Percentiles rank a stretch among this genome's conserved stretches.
Evolutionary conservation across 805 yeast genomes (phyloP).

Genomic region (Wickerhamomyces kurtzmanii): DNA sequence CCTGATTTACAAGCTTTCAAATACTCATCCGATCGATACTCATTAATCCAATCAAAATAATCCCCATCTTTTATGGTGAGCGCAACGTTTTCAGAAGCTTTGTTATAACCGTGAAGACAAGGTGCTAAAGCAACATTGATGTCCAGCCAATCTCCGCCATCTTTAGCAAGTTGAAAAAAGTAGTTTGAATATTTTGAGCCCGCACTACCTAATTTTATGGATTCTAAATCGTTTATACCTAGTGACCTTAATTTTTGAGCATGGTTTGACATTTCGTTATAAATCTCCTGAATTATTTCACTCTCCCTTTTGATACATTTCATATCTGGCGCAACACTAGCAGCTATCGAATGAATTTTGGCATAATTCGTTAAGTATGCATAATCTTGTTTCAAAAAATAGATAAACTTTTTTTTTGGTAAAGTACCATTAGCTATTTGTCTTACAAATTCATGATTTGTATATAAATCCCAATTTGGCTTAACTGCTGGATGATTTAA

Average conservation of each 20-base stretch:
- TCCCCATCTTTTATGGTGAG: constrained; percentile 21
- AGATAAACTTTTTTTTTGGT: constrained; percentile 37
- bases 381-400: constrained; percentile 51
- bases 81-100: constrained; percentile 34
- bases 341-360: constrained; percentile 53
- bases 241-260: constrained; percentile 33
- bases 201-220: constrained; percentile 42
- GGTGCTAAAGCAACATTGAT: constrained; percentile 65
- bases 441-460: constrained; percentile 51
- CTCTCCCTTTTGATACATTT: constrained; percentile 41
- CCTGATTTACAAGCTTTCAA: constrained; percentile 43
- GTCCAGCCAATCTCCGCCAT: constrained; percentile 52
- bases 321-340: constrained; percentile 48
- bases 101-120: constrained; percentile 63
- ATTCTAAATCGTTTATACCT: constrained; percentile 34
- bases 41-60: constrained; percentile 45
- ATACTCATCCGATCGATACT: constrained; percentile 53
- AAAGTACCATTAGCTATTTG: constrained; percentile 42
- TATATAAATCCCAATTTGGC: constrained; percentile 48
- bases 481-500: constrained; percentile 44
- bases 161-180: constrained; percentile 40
- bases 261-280: constrained; percentile 48
- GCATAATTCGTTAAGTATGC: constrained; percentile 62
- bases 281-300: constrained; percentile 38
- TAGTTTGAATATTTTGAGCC: constrained; percentile 54